Evolutionary conservation across 306 rosid species (phyloP), one percentile per base, ranked within the genome.

Genomic region (Castanea mollissima): DNA sequence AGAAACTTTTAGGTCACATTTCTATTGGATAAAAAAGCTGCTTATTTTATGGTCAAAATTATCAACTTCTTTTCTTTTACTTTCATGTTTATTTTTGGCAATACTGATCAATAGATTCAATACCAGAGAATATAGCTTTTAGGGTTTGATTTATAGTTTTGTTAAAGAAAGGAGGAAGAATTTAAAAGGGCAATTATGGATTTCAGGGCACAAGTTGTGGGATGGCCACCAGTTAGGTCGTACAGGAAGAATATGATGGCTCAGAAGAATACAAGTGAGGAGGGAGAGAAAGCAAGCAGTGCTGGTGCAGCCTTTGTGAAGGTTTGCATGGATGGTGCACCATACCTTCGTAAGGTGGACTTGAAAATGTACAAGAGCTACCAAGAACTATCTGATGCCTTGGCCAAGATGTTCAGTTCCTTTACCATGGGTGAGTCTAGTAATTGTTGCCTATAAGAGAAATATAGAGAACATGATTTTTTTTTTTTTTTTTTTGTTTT

Each of bases 201-300:
- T 77, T 83, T 77, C 88, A 96, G 99, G 88, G 88, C 97, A 77
- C 99, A 93, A 80, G 97, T 93, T 12, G 98, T 96, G 90, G 99
- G 99, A 71, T 96, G 99, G 99, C 99, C 99, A 79, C 99, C 99
- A n/a, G 99, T 96, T 90, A 83, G 96, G n/a, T 88, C 94, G 13
- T 90, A 88, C 88, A 86, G 99, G 78, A 96, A 93, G 97, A 96
- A 93, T 85, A 81, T 86, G 59, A 93, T 93, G 99, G 82, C 91
- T 29, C 98, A 86, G 35, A 96, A 96, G 83, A 89, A 38, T 31
- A 80, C 34, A 71, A 79, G 51, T 44, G 86, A 78, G 38, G 86
- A 75, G 1, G 84, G 59, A 15, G 86, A 89, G 77, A 95, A 90
- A 83, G 80, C 86, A 60, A 57, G 71, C 71, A 62, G 74, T 57